Percentiles rank a stretch among this genome's conserved stretches.
Evolutionary conservation across 352 stramenopile species (phyloP).

Genomic region (Globisporangium perplexum): DNA sequence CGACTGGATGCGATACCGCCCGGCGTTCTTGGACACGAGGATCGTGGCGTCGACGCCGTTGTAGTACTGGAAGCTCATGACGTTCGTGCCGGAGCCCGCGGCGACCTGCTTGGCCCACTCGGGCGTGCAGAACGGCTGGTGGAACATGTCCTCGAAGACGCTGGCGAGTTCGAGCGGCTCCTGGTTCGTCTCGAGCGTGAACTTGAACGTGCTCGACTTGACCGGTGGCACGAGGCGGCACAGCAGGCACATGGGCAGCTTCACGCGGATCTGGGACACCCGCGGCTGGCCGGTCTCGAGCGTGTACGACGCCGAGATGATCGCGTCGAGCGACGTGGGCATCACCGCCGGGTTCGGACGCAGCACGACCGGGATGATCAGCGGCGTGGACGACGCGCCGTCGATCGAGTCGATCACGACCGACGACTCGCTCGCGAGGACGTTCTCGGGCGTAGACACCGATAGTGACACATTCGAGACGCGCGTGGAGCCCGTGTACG

Average conservation of each 20-base stretch:
- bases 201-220: conserved; percentile 83
- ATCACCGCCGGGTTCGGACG: conserved; percentile 38
- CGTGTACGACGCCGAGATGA: conserved; percentile 68
- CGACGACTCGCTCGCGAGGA: conserved; percentile 54
- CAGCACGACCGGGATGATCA: conserved; percentile 60
- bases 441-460: conserved; percentile 53
- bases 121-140: conserved; percentile 59
- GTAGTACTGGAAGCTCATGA: conserved; percentile 88
- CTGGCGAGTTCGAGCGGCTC: conserved; percentile 60
- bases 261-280: conserved; percentile 52
- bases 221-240: conserved; percentile 67
- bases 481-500: conserved; percentile 64
- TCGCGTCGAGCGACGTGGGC: conserved; percentile 60
- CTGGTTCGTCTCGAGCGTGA: conserved; percentile 86
- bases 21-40: conserved; percentile 87
- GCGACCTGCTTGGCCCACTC: conserved; percentile 71
- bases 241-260: conserved; percentile 70
- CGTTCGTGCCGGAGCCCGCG: conserved; percentile 54
- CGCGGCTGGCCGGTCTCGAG: conserved; percentile 64
- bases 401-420: conserved; percentile 70
- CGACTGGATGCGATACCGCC: conserved; percentile 84
- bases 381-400: conserved; percentile 47
- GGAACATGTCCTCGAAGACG: conserved; percentile 86
- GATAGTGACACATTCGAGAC: conserved; percentile 77
- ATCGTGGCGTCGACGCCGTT: conserved; percentile 82